Percentiles rank a stretch among this genome's conserved stretches.
These are phyloP conservation scores for Tulasnella sp. DNA, from an alignment of 768 basidiomycete species.

Conservation along the genomic window DNA sequence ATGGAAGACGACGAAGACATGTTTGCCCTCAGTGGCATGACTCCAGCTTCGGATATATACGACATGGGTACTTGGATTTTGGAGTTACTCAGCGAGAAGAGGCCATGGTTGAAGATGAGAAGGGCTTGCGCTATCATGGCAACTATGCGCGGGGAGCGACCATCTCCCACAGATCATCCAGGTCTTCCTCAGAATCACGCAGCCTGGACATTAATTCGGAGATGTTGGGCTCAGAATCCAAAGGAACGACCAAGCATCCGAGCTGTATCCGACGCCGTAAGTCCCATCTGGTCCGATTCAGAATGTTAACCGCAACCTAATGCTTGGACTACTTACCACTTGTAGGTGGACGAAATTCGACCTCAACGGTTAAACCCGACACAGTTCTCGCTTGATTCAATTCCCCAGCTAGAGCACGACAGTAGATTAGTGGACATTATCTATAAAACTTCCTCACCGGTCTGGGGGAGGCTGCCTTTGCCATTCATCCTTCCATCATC, in stretches of 20 bases:
- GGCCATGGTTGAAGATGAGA: background rate
- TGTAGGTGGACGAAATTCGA: background rate
- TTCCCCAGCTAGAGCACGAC: too few relatives aligned
- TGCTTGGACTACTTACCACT: too few relatives aligned
- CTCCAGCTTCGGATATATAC: background rate
- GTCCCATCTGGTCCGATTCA: background rate
- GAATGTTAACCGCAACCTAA: background rate
- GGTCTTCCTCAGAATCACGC: background rate
- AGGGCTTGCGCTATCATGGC: background rate
- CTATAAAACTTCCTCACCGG: too few relatives aligned
- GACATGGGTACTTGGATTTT: constrained; percentile 6
- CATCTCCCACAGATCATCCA: background rate
- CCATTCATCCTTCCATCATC: too few relatives aligned
- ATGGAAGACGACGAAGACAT: background rate
- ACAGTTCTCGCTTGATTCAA: too few relatives aligned
- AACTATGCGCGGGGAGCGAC: background rate
- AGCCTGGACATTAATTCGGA: background rate
- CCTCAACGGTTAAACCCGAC: background rate
- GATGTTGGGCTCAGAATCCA: background rate
- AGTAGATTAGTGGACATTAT: too few relatives aligned
- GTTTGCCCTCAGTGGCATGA: background rate
- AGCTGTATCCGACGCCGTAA: background rate
- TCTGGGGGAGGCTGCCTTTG: too few relatives aligned
- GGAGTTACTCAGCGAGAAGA: constrained; percentile 3
- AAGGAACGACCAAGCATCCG: background rate